Base-by-base conservation (phyloP, 2,329 filamentous ascomycete genomes). In the Clarireedia homoeocarpa region DNA sequence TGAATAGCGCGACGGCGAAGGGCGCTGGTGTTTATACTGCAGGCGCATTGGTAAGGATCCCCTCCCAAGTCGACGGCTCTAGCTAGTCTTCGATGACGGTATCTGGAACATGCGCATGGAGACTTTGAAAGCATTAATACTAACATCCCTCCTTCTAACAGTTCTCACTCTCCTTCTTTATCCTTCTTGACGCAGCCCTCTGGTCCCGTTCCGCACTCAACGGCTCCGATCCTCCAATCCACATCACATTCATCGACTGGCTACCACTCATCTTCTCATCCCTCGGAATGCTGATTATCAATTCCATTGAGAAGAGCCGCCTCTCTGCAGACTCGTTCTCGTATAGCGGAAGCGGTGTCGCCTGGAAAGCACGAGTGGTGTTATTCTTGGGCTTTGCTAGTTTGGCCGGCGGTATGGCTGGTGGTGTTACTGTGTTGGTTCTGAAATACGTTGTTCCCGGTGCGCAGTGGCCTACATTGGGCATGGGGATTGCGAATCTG, bases 251-350 rank as follows among this genome's bases (percentile, higher is more conserved):
- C 66, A 76, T 85, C 71, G 83, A 86, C 77, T 86, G 83, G 83
- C 78, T 86, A 61, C 83, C 83, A 51, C 77, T 86, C 62, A 78
- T 86, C 70, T 86, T 85, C 74, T 82, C 78, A 62, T 77, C 78
- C 60, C 74, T 86, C 60, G 83, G 84, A 61, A 86, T 86, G 82
- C 76, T 86, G 57, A 85, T 86, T 70, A 86, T 86, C 75, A 86
- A 86, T 75, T 81, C 77, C 63, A 82, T 85, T 61, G 82, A 86
- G 73, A 85, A 86, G 72, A 74, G 81, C 58, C 79, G 83, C 53
- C 75, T 86, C 60, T 81, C 80, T 64, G 76, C 79, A 64, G 82
- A 87, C 72, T 79, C 75, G 55, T 84, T 84, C 70, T 78, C 76
- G 60, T 84, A 86, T 71, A 77, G 76, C 58, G 82, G 83, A 48